Percentiles rank a stretch among this genome's conserved stretches.
Evolutionary conservation across 2,329 filamentous ascomycete genomes (phyloP).

Genomic region (Drechslerella coelobrocha): DNA sequence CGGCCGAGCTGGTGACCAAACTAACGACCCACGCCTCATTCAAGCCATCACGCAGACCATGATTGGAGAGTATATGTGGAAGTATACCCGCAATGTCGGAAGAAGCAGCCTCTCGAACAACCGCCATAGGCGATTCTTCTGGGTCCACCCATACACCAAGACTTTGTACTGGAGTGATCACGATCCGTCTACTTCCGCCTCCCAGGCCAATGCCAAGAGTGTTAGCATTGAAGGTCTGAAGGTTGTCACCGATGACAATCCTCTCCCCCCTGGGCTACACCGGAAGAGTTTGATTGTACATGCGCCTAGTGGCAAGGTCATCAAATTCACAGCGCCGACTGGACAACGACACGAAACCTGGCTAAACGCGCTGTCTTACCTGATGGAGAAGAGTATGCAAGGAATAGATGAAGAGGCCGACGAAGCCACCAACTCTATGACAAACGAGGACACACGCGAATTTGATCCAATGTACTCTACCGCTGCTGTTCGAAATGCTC

Average conservation of each 20-base stretch:
- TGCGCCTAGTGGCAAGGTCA: slow-evolving; percentile 77
- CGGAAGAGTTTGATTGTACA: slow-evolving; percentile 90
- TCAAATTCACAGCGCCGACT: slow-evolving; percentile 94
- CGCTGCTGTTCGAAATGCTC: slow-evolving; percentile 63
- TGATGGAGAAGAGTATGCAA: slow-evolving; percentile 76
- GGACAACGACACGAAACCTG: slow-evolving; percentile 96
- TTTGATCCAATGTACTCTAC: slow-evolving; percentile 73
- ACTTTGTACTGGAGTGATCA: slow-evolving; percentile 96
- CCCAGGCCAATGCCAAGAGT: slow-evolving; percentile 78
- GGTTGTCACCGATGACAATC: slow-evolving; percentile 92
- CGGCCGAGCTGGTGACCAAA: slow-evolving; percentile 33
- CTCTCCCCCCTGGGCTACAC: slow-evolving; percentile 91
- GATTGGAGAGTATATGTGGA: slow-evolving; percentile 99
- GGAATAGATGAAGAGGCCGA: slow-evolving; percentile 66
- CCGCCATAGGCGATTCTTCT: slow-evolving; percentile 94
- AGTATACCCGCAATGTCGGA: slow-evolving; percentile 95
- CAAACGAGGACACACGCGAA: slow-evolving; percentile 71
- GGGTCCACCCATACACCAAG: slow-evolving; percentile 96
- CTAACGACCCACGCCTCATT: slow-evolving; percentile 95
- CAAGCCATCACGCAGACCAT: slow-evolving; percentile 99
- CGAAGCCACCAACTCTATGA: slow-evolving; percentile 54
- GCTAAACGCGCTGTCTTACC: slow-evolving; percentile 95
- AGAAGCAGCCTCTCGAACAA: slow-evolving; percentile 86
- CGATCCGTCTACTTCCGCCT: slow-evolving; percentile 79
- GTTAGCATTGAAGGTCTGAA: slow-evolving; percentile 91